A percentile compares a stretch with the other conserved stretches of the same genome.
phyloP scores from a whole-genome alignment of 2,329 filamentous ascomycete species.

The Emergomyces pasteurianus region DNA sequence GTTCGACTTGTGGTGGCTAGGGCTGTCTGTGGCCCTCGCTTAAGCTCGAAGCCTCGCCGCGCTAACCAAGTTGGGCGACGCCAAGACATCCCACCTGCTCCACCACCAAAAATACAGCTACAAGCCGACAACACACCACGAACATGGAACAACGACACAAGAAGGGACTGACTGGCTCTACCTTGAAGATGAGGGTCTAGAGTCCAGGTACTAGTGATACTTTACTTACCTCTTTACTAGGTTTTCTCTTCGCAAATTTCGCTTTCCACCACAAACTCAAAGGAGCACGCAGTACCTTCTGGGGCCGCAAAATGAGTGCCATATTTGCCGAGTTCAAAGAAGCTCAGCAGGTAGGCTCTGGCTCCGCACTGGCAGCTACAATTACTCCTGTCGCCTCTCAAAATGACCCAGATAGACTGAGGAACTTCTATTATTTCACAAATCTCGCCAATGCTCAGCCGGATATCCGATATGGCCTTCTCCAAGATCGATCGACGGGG shows the following conservation, averaged over 20 bases:
- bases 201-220: background rate
- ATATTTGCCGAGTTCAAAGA: constrained; percentile 62
- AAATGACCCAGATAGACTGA: constrained; percentile 52
- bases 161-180: background rate
- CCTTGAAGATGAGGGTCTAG: background rate
- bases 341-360: constrained; percentile 54
- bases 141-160: background rate
- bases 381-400: constrained; percentile 58
- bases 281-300: too few species aligned
- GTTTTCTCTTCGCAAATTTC: background rate
- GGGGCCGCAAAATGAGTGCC: constrained; percentile 49
- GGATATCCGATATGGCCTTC: constrained; percentile 59
- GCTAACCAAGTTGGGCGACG: constrained; percentile 18
- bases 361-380: constrained; percentile 61
- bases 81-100: background rate
- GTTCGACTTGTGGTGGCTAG: constrained; percentile 31
- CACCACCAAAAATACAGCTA: too few species aligned
- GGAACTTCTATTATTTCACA: constrained; percentile 58
- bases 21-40: constrained; percentile 33
- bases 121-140: background rate
- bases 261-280: background rate
- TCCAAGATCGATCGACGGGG: constrained; percentile 48
- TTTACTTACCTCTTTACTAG: background rate
- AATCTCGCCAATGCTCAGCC: constrained; percentile 53
- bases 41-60: constrained; percentile 21